A percentile compares a stretch with the other conserved stretches of the same genome.
These are phyloP conservation scores for Mucuna pruriens DNA, from an alignment of 306 rosid genomes.

Conservation along the genomic window DNA sequence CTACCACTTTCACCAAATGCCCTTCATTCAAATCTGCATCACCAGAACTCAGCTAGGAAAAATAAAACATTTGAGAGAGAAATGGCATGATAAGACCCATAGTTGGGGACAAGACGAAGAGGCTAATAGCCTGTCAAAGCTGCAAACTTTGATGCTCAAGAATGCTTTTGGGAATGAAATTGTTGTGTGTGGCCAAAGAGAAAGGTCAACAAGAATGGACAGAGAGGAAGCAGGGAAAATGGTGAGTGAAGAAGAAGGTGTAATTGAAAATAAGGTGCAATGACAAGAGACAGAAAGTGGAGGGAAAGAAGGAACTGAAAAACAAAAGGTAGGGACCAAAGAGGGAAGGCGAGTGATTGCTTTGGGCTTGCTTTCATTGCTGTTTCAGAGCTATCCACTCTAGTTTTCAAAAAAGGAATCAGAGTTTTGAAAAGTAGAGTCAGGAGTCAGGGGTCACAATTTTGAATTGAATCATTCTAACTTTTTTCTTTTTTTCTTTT, in stretches of 20 bases:
- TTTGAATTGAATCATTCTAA: constrained; percentile 15
- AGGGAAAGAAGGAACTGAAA: constrained; percentile 10
- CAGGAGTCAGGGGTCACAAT: neutral
- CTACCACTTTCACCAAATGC: constrained; percentile 30
- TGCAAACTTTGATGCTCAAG: constrained; percentile 32
- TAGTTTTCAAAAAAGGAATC: neutral
- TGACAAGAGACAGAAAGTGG: neutral
- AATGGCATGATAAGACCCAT: constrained; percentile 23
- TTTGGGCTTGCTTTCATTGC: neutral
- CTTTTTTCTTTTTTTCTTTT: neutral
- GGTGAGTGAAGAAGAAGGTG: neutral
- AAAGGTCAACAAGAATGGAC: too few species aligned
- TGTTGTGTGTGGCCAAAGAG: neutral
- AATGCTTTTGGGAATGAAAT: constrained; percentile 9
- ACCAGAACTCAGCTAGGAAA: neutral
- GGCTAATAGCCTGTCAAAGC: constrained; percentile 17
- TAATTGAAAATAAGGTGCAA: neutral
- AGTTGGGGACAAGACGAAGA: neutral
- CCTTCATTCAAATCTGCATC: constrained; percentile 34
- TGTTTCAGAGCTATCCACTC: neutral
- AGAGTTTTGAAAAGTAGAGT: neutral
- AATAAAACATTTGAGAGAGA: neutral
- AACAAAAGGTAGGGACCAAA: neutral
- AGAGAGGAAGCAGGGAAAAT: too few species aligned
- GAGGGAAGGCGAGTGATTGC: neutral